phyloP scores from a whole-genome alignment of 2,329 filamentous ascomycete species.

The Byssoonygena ceratinophila region DNA sequence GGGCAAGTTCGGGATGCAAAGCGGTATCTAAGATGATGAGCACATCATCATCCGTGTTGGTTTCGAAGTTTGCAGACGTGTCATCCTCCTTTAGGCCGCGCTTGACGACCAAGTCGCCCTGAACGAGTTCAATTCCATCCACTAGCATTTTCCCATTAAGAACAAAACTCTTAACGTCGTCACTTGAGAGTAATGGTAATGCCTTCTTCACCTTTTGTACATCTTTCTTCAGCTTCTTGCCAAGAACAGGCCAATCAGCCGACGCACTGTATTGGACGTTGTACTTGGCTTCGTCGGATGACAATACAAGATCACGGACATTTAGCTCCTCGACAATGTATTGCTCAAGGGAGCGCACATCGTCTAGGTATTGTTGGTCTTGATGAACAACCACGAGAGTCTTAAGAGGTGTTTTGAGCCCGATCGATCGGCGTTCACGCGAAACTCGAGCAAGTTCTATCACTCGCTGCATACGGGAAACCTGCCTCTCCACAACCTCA shows the following conservation, averaged over 20 bases:
- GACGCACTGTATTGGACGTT: conserved; percentile 82
- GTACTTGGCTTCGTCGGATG: conserved; percentile 79
- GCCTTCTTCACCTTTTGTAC: conserved; percentile 85
- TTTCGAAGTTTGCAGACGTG: conserved; percentile 63
- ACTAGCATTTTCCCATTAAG: conserved; percentile 64
- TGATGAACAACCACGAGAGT: conserved; percentile 80
- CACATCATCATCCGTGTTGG: conserved; percentile 79
- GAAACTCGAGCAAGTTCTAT: conserved; percentile 84
- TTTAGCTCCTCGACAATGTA: conserved; percentile 92
- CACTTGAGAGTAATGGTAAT: conserved; percentile 64
- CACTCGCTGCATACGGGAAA: conserved; percentile 86
- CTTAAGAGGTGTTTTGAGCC: conserved; percentile 83
- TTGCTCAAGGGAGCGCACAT: conserved; percentile 71
- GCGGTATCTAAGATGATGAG: conserved; percentile 80
- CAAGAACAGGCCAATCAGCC: conserved; percentile 86
- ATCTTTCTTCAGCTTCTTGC: conserved; percentile 96
- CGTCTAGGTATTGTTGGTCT: conserved; percentile 70
- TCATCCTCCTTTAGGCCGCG: conserved; percentile 65
- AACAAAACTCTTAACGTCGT: conserved; percentile 71
- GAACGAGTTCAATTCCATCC: conserved; percentile 71
- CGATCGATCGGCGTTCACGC: conserved; percentile 71
- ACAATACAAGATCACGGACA: conserved; percentile 71
- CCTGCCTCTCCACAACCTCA: conserved; percentile 70
- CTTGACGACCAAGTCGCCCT: conserved; percentile 74
- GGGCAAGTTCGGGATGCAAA: conserved; percentile 71